Base-by-base conservation (phyloP, 2,329 filamentous ascomycete species). In the Bisporella sp. region DNA sequence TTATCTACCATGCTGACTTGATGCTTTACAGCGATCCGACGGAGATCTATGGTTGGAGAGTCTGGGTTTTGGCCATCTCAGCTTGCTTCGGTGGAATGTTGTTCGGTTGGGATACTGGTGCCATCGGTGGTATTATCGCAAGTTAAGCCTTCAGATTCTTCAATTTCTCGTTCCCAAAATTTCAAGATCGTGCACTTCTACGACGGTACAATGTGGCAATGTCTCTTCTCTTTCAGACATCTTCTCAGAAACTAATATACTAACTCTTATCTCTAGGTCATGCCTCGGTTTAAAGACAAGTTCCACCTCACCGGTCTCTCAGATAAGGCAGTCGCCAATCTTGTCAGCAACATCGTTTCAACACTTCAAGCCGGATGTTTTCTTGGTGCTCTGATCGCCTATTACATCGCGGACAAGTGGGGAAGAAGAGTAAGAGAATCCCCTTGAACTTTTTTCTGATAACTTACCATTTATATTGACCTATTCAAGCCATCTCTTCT, bases 121-220 rank as follows among this genome's bases (percentile, higher is more conserved):
- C 89, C 7, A 89, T 87, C 75, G 86, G 84, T 43, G 83, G 83
- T 50, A 81, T 92, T 56, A 71, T 92, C 50, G 88, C 85, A 3
- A 76, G 35, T 37, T 37, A 21, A 21, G 21, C 21, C 21, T 21
- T 21, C 21, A 21, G 21, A 21, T 21, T 21, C 21, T 21, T 21
- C 21, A 3, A 21, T 21, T 21, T 21, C 21, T 21, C 21, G 21
- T 21, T 21, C 2, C 21, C 21, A 21, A 21, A 21, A 21, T 21
- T 21, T 21, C 21, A 21, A 21, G 21, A 21, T 21, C 21, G 21
- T 21, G 21, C 21, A 21, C 21, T 21, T 21, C 21, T 21, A 21
- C 21, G 21, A 21, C 21, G 21, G 21, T 21, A 21, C 21, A 21
- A 21, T 21, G 21, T 21, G 21, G 21, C 21, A 21, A 21, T 21